Evolutionary conservation across 2,329 filamentous ascomycete species (phyloP), one percentile per base, ranked within the genome.

Genomic region (Monascus ruber): DNA sequence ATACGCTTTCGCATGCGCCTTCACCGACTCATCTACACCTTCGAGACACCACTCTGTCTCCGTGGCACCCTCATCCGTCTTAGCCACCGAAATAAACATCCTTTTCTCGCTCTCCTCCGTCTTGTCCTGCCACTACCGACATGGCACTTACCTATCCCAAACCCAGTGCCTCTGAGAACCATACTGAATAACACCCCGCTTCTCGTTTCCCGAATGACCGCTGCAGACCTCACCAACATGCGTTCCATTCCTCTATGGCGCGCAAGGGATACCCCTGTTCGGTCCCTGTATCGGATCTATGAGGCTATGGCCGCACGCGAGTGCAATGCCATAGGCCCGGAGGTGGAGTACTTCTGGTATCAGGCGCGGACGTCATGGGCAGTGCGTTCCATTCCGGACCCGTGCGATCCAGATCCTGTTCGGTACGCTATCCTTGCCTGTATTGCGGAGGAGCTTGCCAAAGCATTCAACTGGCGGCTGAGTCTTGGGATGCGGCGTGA

Each of bases 291-390:
- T 37, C 51, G 53, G 10, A 43, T 55, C 17, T 56, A 53, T 33
- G 52, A 56, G 34, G 42, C 42, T 32, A 46, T 53, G 39, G 40
- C 40, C 4, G 45, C 50, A 4, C 39, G 44, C n/a, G 42, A 50
- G 5, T 47, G 49, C 33, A 37, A 39, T 6, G 35, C 44, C 3
- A 45, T 53, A 9, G 47, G 48, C 28, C 36, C 34, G 5, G 51
- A 53, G 41, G 46, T 46, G 2, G 47, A 53, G 26, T 57, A 58
- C 34, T 54, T 56, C 34, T 58, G 48, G 47, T 51, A 50, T 28
- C 49, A 51, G 10, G 31, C 42, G 6, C 38, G 45, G 9, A 34
- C 26, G 5, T 43, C 45, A 26, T 57, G 52, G 53, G 26, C 35
- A 17, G 34, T 55, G 7, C n/a, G 38, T 27, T 35, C 27, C 10